A percentile compares a stretch with the other conserved stretches of the same genome.
These are phyloP conservation scores for Agapanthus africanus DNA, from an alignment of 106 monocot species.

Conservation along the genomic window DNA sequence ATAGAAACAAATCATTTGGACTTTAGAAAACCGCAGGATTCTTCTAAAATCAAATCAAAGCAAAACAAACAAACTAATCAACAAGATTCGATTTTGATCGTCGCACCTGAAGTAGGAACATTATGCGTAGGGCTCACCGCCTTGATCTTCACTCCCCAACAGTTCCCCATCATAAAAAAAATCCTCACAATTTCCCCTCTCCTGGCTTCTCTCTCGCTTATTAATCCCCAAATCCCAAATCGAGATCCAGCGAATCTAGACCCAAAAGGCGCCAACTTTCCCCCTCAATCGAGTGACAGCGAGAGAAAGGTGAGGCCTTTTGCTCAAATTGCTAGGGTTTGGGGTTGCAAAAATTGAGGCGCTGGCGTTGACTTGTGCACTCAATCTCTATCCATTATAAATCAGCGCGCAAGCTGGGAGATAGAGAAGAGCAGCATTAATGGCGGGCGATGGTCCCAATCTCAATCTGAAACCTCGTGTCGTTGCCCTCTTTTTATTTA, in stretches of 20 bases:
- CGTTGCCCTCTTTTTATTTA: too few relatives aligned
- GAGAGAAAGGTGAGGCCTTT: neutral
- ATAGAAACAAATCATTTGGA: neutral
- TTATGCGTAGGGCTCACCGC: slow-evolving; percentile 15
- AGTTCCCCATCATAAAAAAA: slow-evolving; percentile 19
- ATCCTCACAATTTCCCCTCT: neutral
- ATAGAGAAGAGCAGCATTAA: too few relatives aligned
- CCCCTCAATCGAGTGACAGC: neutral
- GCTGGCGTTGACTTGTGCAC: too few relatives aligned
- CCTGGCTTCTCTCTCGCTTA: neutral
- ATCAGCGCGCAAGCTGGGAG: too few relatives aligned
- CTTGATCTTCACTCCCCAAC: slow-evolving; percentile 17
- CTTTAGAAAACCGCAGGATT: neutral
- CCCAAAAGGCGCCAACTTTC: neutral
- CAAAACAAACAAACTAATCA: neutral
- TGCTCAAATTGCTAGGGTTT: too few relatives aligned
- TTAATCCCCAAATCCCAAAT: neutral
- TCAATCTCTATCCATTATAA: too few relatives aligned
- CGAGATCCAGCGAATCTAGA: neutral
- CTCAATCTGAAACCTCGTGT: too few relatives aligned
- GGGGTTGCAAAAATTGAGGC: too few relatives aligned
- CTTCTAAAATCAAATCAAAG: neutral
- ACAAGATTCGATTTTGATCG: neutral
- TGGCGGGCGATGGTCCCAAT: too few relatives aligned
- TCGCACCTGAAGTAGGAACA: slow-evolving; percentile 12